Evolutionary conservation across 805 yeast genomes (phyloP), one percentile per base, ranked within the genome.

Genomic region (Torulaspora microellipsoides): DNA sequence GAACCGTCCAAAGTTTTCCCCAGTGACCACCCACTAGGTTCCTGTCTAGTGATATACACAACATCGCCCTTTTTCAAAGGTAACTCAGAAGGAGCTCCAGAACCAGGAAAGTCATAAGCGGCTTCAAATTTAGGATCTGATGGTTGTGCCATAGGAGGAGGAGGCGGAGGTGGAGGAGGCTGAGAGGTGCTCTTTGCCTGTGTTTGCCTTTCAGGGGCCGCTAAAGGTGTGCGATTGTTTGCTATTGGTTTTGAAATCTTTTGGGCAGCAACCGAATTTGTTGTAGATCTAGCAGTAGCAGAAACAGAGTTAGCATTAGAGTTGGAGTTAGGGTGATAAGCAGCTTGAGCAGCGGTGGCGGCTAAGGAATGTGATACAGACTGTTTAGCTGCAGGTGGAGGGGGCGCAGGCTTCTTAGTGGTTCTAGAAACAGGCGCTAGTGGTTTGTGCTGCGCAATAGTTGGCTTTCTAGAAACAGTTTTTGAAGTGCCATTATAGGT

Each of bases 1-100:
- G 82, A 59, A 32, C 85, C 93, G 57, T 84, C 90, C 48, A 83
- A 62, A 28, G 79, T 72, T 61, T 84, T 85, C 8, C 89, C 97
- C 45, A 93, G 72, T 55, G 95, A 91, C 99, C 99, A 93, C 13
- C 96, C 96, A 49, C 86, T 90, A 36, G 82, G 80, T 45, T 83
- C 86, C 51, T 83, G 80, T 58, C 77, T 82, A 2, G 81, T 68
- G 28, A 93, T 78, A 48, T 79, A 79, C 30, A 91, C 80, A 36
- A 87, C 70, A 35, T 85, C 85, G 46, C 85, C 96, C 56, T 83
- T 85, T 5, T 73, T 67, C 31, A 91, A 71, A 6, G 96, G 88
- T 46, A 90, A 71, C 55, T 82, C 89, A 8, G 93, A 81, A 0
- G 95, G 82, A 11, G 83, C 75, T 13, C 91, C 93, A 1, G 89